These are phyloP conservation scores for Scenedesmus sp. DNA, from an alignment of 163 green algal genomes.

Conservation along the genomic window DNA sequence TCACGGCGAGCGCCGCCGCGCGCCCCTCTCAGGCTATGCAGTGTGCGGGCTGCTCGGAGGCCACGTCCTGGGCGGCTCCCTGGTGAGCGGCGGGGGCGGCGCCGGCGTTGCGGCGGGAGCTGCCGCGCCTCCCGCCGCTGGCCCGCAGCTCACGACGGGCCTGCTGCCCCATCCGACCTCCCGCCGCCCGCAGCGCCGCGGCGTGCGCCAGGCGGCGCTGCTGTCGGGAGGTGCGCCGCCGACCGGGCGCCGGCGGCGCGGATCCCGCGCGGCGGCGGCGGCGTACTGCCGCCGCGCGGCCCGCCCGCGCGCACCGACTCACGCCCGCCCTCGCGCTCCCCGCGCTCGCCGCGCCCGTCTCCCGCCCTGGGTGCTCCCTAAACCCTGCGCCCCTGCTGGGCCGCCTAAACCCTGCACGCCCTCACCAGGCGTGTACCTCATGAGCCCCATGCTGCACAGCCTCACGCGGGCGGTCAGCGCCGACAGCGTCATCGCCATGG, in stretches of 20 bases:
- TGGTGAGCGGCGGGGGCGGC: constrained; percentile 60
- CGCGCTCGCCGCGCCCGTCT: too few relatives aligned
- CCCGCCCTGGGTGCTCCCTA: too few relatives aligned
- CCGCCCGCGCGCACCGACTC: background rate
- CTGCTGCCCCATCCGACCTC: too few relatives aligned
- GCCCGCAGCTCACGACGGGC: too few relatives aligned
- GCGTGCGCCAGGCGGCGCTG: constrained; percentile 54
- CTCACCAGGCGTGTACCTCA: constrained; percentile 72
- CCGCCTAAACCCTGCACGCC: too few relatives aligned
- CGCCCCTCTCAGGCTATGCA: constrained; percentile 53
- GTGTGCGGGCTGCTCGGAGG: constrained; percentile 57
- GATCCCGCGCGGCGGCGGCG: too few relatives aligned
- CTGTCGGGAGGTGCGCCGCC: constrained; percentile 61
- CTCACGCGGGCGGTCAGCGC: constrained; percentile 72
- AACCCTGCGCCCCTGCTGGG: too few relatives aligned
- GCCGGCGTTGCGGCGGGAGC: too few relatives aligned
- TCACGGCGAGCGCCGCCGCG: constrained; percentile 6
- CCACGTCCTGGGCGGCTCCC: constrained; percentile 60
- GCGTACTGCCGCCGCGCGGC: too few relatives aligned
- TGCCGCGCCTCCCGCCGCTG: too few relatives aligned
- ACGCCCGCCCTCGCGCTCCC: background rate
- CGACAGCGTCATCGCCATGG: constrained; percentile 75
- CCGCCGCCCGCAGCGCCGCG: constrained; percentile 37
- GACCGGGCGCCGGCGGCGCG: too few relatives aligned
- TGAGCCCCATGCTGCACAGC: constrained; percentile 76